Conservation (phyloP, 257 asterid species). For the Prunella vulgaris region DNA sequence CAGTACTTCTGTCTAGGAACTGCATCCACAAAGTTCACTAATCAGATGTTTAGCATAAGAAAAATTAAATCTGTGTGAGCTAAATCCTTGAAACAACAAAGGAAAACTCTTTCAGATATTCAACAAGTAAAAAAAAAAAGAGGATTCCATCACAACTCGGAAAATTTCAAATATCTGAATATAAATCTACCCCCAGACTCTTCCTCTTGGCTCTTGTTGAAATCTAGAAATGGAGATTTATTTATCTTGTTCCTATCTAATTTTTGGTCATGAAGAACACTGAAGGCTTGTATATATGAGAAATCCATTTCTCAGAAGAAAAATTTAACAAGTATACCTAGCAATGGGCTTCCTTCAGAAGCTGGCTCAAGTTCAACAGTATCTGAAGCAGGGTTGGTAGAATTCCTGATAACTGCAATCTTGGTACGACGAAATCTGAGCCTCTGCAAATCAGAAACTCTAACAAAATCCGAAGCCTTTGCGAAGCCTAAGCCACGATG, state of each 20-base stretch:
- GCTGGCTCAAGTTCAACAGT: slow-evolving; percentile 91
- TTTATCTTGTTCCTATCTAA: slow-evolving; percentile 24
- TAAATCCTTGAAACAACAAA: slow-evolving; percentile 1
- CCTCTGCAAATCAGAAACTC: slow-evolving; percentile 63
- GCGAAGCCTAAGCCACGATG: slow-evolving; percentile 54
- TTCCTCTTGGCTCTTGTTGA: neutral
- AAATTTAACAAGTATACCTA: slow-evolving; percentile 48
- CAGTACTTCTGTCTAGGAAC: slow-evolving; percentile 96
- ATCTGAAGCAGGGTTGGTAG: slow-evolving; percentile 62
- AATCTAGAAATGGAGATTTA: neutral
- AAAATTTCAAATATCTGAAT: neutral
- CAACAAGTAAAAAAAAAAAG: neutral
- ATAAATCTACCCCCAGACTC: neutral
- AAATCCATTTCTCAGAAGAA: neutral
- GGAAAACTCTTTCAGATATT: slow-evolving; percentile 8
- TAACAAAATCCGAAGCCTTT: slow-evolving; percentile 57
- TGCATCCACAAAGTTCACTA: slow-evolving; percentile 27
- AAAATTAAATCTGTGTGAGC: neutral
- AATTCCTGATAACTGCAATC: slow-evolving; percentile 63
- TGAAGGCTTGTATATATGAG: neutral
- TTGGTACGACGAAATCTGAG: slow-evolving; percentile 57
- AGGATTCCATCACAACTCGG: neutral
- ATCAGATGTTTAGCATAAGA: slow-evolving; percentile 20
- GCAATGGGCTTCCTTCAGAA: slow-evolving; percentile 83
- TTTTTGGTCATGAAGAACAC: slow-evolving; percentile 41